Base-by-base conservation (phyloP, 106 monocot species). In the Hemerocallis citrina region DNA sequence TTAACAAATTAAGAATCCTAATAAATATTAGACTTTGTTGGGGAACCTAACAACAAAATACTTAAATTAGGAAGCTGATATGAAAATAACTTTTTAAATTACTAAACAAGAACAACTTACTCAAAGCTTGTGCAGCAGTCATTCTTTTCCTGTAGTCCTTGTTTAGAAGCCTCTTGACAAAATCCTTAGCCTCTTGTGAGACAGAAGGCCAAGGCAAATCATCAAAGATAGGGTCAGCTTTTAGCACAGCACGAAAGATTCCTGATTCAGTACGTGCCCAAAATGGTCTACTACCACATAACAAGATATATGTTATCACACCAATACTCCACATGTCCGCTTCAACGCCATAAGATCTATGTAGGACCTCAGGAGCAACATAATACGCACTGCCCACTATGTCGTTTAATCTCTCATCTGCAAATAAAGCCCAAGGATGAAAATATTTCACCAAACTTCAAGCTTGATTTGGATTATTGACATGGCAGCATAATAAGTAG, bases 121-220 rank as follows among this genome's bases (percentile, higher is more conserved):
- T 64, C 14, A 84, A 45, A 55, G 84, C 84, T 34, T 84, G 84
- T 28, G 68, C 78, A 55, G 84, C 84, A 36, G 84, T 75, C 79
- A 84, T 79, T 75, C 84, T 66, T 79, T 78, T 84, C 44, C 79
- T 66, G 49, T 84, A 84, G 47, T 84, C 84, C 79, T 84, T 84
- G 48, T 79, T 84, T 35, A 84, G 65, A 58, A 84, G 68, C 48
- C 74, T 75, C 64, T 63, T 84, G 1, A 75, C 78, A 65, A 84
- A 84, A 79, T 79, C 79, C 67, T 65, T 84, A 44, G 75, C 78
- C 44, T 79, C 79, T 62, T 58, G 17, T 7, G 79, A 76, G 43
- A 76, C 56, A 34, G 62, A 66, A 60, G 79, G 72, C 79, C 79
- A 84, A 52, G 79, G 84, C 15, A 57, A 40, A 69, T 79, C 75